Evolutionary conservation across 768 basidiomycete species (phyloP), one percentile per base, ranked within the genome.

Genomic region (Suillus sp.): DNA sequence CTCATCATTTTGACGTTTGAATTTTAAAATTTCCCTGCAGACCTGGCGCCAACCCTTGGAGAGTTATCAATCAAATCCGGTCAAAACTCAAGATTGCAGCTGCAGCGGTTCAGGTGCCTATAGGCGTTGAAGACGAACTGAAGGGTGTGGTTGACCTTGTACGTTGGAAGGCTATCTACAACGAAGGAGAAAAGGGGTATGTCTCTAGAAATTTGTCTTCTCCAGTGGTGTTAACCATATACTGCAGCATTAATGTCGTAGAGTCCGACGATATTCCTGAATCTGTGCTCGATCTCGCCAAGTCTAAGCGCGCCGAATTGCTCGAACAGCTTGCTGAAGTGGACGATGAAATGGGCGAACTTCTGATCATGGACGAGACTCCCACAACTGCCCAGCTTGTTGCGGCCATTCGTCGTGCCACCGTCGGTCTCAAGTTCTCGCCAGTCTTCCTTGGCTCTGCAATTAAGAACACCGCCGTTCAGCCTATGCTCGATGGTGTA

Each of bases 381-480:
- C 93, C 95, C 22, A 84, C 81, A 61, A 84, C 86, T 61, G 74
- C 76, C 34, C 91, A 96, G 74, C 86, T 99, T 45, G 87, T 87
- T 5, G 83, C 81, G 34, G 96, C 96, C 20, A 90, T 99, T 68
- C 88, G 95, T 22, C 92, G 97, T 40, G 85, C 94, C 3, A 99
- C 97, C 1, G 84, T 94, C 69, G 78, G 83, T 13, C 87, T 95
- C 71, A 94, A 91, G 67, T 99, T 99, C 78, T 92, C 94, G 0
- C 97, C 97, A 1, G 97, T 99, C 60, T 97, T 98, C 79, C 80
- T 98, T 64, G 97, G 97, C 45, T 96, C 95, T 7, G 97, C 97
- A 0, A 90, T 99, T 71, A 98, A 97, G 81, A 99, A 99, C 76
- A 96, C 95, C 9, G 94, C 87, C 43, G 91, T 99, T 7, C 97